Percentiles rank a stretch among this genome's conserved stretches.
phyloP scores from a whole-genome alignment of 805 yeast species.

The Ascoidea tarda region DNA sequence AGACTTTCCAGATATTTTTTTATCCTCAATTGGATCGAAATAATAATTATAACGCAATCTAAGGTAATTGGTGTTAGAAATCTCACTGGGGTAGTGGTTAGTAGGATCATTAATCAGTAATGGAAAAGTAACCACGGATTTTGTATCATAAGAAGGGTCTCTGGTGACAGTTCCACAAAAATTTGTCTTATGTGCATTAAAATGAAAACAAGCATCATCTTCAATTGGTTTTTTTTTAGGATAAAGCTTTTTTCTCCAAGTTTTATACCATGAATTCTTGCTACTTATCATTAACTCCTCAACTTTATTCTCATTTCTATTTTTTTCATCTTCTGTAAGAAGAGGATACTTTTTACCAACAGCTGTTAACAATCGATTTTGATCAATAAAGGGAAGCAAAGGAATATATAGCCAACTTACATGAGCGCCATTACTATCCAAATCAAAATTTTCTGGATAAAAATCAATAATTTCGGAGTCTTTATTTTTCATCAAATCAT shows the following conservation, averaged over 20 bases:
- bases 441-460: constrained; percentile 76
- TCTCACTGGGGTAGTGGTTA: constrained; percentile 27
- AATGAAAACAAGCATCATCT: constrained; percentile 13
- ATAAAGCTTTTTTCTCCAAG: constrained; percentile 18
- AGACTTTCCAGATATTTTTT: constrained; percentile 41
- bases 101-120: constrained; percentile 21
- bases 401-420: constrained; percentile 95
- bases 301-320: constrained; percentile 55
- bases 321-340: constrained; percentile 51
- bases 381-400: constrained; percentile 81
- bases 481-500: constrained; percentile 67
- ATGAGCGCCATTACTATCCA: constrained; percentile 92
- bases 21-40: constrained; percentile 38
- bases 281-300: constrained; percentile 61
- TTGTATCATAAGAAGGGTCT: constrained; percentile 21
- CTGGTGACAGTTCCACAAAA: constrained; percentile 18
- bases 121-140: constrained; percentile 27
- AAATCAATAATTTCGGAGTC: constrained; percentile 81
- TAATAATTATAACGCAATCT: constrained; percentile 23
- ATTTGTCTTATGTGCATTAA: constrained; percentile 15
- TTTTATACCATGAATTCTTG: constrained; percentile 30
- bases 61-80: constrained; percentile 24
- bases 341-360: constrained; percentile 51
- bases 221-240: constrained; percentile 17
- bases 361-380: constrained; percentile 48